Percentiles rank a stretch among this genome's conserved stretches.
Conservation (phyloP, 441 rosid species). For the Croton setiger region DNA sequence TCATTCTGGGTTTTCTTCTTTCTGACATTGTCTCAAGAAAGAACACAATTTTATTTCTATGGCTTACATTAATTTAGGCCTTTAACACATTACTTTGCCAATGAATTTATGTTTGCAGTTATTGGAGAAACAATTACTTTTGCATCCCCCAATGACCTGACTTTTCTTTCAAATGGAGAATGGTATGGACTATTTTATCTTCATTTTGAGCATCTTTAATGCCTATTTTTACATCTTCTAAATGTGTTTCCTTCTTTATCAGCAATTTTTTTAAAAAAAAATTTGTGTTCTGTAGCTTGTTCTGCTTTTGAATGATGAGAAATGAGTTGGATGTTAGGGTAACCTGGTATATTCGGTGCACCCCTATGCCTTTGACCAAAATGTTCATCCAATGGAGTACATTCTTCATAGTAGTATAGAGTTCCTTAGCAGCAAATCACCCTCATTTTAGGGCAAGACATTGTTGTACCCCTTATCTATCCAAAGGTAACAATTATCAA, state of each 20-base stretch:
- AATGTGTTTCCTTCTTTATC: not conserved
- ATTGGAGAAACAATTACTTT: constrained; percentile 93
- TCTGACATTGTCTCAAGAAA: not conserved
- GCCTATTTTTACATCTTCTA: not conserved
- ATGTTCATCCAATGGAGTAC: not conserved
- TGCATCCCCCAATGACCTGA: constrained; percentile 57
- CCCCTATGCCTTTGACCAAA: not conserved
- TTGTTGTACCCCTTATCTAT: not conserved
- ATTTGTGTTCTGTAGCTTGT: not conserved
- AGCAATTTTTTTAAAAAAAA: not conserved
- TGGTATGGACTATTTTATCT: constrained; percentile 49
- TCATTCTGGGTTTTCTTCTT: too few species aligned
- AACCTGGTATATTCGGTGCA: not conserved
- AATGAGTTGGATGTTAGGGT: not conserved
- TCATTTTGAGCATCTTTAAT: constrained; percentile 1
- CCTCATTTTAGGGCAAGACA: not conserved
- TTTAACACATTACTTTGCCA: constrained; percentile 14
- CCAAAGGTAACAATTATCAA: not conserved
- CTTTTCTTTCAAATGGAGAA: constrained; percentile 89
- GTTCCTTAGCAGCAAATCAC: not conserved
- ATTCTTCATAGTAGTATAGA: not conserved
- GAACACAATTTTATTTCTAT: constrained; percentile 1
- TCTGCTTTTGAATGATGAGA: not conserved
- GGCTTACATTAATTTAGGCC: not conserved
- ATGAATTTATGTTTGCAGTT: constrained; percentile 47